Conservation (phyloP, 2,329 filamentous ascomycete genomes). For the Hortaea sp. region DNA sequence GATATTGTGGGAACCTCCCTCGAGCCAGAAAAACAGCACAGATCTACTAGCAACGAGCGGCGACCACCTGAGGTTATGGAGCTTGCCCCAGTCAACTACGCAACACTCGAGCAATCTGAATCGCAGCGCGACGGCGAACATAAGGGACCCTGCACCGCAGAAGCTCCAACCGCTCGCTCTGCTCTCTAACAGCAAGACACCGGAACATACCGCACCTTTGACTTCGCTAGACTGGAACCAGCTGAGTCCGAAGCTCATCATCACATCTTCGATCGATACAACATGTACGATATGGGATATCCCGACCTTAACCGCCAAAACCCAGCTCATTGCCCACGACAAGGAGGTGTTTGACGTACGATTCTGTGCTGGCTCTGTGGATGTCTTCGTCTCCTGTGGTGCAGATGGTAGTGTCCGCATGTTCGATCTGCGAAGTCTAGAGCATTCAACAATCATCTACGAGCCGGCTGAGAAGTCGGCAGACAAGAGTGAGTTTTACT, state of each 20-base stretch:
- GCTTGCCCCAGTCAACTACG: constrained; percentile 50
- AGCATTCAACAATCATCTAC: constrained; percentile 98
- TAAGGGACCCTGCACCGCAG: constrained; percentile 49
- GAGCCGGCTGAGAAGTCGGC: constrained; percentile 79
- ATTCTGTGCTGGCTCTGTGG: constrained; percentile 96
- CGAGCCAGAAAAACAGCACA: constrained; percentile 87
- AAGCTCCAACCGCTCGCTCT: constrained; percentile 90
- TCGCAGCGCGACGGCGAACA: constrained; percentile 52
- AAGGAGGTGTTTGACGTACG: constrained; percentile 98
- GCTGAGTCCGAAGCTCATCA: constrained; percentile 91
- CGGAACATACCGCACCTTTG: constrained; percentile 91
- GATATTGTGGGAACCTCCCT: constrained; percentile 91
- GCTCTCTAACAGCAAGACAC: constrained; percentile 94
- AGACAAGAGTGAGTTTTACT: constrained; percentile 31
- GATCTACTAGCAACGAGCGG: constrained; percentile 91
- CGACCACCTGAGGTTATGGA: constrained; percentile 90
- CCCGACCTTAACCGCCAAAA: constrained; percentile 92
- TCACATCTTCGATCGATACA: constrained; percentile 96
- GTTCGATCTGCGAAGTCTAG: constrained; percentile 93
- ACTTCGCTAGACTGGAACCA: constrained; percentile 98
- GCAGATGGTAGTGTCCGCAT: constrained; percentile 96
- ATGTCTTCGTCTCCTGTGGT: constrained; percentile 95
- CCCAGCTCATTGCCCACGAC: constrained; percentile 94
- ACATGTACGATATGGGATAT: constrained; percentile 99
- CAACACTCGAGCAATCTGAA: constrained; percentile 55